Evolutionary conservation across 371 early-diverging fungal species (phyloP).

Genomic region (Zopfochytrium polystomum): DNA sequence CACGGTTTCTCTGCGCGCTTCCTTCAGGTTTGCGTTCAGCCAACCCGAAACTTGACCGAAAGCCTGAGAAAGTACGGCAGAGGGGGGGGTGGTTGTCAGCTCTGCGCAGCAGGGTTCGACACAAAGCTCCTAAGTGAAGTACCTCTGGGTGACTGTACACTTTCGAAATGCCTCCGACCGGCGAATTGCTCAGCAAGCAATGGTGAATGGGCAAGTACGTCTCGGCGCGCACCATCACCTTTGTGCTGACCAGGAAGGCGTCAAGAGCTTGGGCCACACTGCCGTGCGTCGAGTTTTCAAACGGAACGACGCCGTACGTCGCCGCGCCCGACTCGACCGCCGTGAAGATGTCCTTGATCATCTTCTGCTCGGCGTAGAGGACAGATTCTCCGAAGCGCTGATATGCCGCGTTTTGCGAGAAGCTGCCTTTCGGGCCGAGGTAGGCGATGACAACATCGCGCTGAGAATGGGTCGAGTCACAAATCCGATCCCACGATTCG

Average conservation of each 20-base stretch:
- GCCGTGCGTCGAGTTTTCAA: constrained; percentile 91
- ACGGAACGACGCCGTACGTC: constrained; percentile 84
- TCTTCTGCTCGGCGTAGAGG: constrained; percentile 52
- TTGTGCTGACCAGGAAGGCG: constrained; percentile 55
- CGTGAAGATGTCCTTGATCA: constrained; percentile 66
- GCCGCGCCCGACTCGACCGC: constrained; percentile 75
- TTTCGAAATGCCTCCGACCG: constrained; percentile 55
- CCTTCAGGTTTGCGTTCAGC: constrained; percentile 62
- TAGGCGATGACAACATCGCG: constrained; percentile 71
- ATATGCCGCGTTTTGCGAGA: constrained; percentile 85
- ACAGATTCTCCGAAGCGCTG: constrained; percentile 77
- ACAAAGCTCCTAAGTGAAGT: constrained; percentile 51
- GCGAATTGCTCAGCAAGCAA: constrained; percentile 69
- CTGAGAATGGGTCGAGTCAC: constrained; percentile 37
- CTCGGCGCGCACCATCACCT: constrained; percentile 48
- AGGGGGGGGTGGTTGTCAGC: neutral
- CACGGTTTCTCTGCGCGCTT: constrained; percentile 71
- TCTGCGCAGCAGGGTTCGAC: constrained; percentile 33
- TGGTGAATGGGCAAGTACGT: constrained; percentile 68
- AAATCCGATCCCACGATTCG: too few relatives aligned
- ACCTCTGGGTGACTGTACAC: constrained; percentile 91
- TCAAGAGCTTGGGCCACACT: constrained; percentile 82
- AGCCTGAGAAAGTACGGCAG: constrained; percentile 50
- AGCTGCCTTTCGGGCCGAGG: constrained; percentile 89
- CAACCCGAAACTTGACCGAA: constrained; percentile 82